Evolutionary conservation across 1,284 basidiomycete species (phyloP), one percentile per base, ranked within the genome.

Genomic region (Irpex lacteus): DNA sequence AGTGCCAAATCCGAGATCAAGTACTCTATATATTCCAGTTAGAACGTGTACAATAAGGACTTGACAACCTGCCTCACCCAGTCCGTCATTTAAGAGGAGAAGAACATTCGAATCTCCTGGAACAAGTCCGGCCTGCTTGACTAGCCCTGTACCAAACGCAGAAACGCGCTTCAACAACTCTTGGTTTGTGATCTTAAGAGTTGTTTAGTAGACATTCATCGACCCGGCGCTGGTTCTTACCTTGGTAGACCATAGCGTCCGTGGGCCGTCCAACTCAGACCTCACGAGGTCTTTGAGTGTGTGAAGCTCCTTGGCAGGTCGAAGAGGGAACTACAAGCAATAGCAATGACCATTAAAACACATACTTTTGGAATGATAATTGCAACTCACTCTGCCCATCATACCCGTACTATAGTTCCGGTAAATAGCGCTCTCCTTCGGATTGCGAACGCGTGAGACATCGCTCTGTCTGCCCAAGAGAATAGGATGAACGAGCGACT

Each of bases 401-500:
- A 91, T 79, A 4, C 91, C 91, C 26, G 90, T 92, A 8, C 87
- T 83, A 80, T 94, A 94, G 78, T 93, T 93, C 71, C 91, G 85
- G 74, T 92, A 92, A 5, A 91, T 80, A 1, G 92, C 88, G 70
- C 90, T 92, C 75, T 94, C 90, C 34, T 82, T 79, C 5, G 88
- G 82, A 68, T 91, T 87, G 60, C 91, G 79, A 6, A 92, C 91
- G 53, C 90, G 84, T n/a, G 86, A 87, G 34, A 87, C 88, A 76
- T 94, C 92, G 69, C 91, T 92, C 78, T 94, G 92, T 55, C 91
- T 80, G 11, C 91, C 92, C 2, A 94, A 83, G 7, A 94, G 81
- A 68, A 94, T 91, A 9, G 92, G 92, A 70, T 94, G 92, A 0
- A 92, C 90, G 47, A 94, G 83, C 1, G 91, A 87, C 68, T 91